A percentile compares a stretch with the other conserved stretches of the same genome.
phyloP scores from a whole-genome alignment of 495 filamentous ascomycete genomes.

The Neurospora pannonica region DNA sequence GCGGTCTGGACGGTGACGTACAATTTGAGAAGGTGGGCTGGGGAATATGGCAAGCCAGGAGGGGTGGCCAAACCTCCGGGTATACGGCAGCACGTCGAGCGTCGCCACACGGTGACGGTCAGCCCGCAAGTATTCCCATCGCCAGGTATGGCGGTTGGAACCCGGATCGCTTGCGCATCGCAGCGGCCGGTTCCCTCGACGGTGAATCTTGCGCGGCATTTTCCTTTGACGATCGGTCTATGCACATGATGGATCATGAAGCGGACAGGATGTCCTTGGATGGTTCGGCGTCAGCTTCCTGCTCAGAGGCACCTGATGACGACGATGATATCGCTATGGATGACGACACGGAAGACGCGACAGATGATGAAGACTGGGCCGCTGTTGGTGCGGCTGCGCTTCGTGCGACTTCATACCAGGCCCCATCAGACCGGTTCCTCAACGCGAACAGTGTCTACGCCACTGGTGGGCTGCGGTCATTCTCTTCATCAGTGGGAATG shows the following conservation, averaged over 20 bases:
- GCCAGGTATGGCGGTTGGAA: constrained; percentile 40
- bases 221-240: constrained; percentile 58
- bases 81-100: constrained; percentile 34
- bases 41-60: constrained; percentile 88
- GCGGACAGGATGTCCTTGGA: constrained; percentile 95
- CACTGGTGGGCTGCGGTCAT: constrained; percentile 33
- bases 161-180: constrained; percentile 37
- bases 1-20: constrained; percentile 66
- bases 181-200: constrained; percentile 29
- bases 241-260: constrained; percentile 70
- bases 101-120: constrained; percentile 41
- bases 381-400: constrained; percentile 79
- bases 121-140: constrained; percentile 59
- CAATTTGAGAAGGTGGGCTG: constrained; percentile 94
- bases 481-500: constrained; percentile 36
- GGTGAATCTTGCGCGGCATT: constrained; percentile 47
- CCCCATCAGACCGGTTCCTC: constrained; percentile 21
- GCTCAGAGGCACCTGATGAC: constrained; percentile 66
- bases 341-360: constrained; percentile 68
- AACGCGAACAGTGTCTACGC: constrained; percentile 39
- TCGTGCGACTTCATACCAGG: constrained; percentile 56
- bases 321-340: constrained; percentile 55
- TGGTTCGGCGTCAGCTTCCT: constrained; percentile 59
- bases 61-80: constrained; percentile 53
- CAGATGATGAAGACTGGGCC: constrained; percentile 98